A percentile compares a stretch with the other conserved stretches of the same genome.
Conservation (phyloP, 2,329 filamentous ascomycete genomes). For the Thyridium curvatum region DNA sequence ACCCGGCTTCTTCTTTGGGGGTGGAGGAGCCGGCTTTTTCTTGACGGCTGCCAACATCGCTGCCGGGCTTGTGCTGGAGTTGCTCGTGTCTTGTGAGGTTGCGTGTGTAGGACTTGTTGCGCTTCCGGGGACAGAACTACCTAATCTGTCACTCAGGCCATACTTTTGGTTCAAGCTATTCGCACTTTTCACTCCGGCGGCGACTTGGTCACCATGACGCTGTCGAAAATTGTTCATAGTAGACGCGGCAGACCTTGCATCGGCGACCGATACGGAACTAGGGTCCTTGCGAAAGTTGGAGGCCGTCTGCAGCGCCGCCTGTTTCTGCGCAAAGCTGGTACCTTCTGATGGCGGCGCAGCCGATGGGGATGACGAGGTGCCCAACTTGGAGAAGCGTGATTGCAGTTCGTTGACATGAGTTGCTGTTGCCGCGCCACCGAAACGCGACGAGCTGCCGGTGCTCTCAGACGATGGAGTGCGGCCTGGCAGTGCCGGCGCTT, state of each 20-base stretch:
- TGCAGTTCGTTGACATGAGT: conserved; percentile 60
- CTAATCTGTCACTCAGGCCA: conserved; percentile 27
- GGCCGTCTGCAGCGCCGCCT: conserved; percentile 56
- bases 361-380: conserved; percentile 23
- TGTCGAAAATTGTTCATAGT: conserved; percentile 66
- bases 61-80: conserved; percentile 3
- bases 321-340: conserved; percentile 59
- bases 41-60: conserved; percentile 26
- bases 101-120: not conserved
- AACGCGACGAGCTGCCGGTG: no score
- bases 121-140: not conserved
- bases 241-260: conserved; percentile 50
- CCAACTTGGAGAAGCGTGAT: conserved; percentile 55
- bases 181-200: conserved; percentile 50
- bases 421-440: conserved; percentile 3
- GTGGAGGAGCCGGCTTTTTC: conserved; percentile 48
- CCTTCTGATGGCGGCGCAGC: conserved; percentile 34
- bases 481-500: conserved; percentile 9
- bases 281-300: conserved; percentile 54
- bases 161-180: conserved; percentile 57
- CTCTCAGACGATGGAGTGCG: no score
- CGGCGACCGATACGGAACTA: conserved; percentile 52
- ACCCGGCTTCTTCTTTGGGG: conserved; percentile 45
- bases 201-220: conserved; percentile 62
- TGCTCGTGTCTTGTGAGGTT: not conserved